phyloP scores from a whole-genome alignment of 352 stramenopile species.

The Globisporangium cederbergense region DNA sequence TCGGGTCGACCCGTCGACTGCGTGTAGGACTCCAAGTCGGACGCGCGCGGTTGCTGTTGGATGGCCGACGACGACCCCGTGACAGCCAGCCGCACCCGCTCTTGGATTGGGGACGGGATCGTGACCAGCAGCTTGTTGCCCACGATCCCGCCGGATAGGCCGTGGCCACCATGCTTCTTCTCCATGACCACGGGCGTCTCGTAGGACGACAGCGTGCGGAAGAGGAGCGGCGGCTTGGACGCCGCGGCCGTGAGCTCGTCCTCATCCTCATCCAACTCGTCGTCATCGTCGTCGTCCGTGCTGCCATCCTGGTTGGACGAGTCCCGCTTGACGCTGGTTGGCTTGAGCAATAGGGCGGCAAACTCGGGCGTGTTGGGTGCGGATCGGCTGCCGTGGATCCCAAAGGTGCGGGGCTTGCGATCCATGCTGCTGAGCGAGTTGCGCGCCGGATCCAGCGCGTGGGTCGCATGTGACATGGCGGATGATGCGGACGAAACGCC shows the following conservation, averaged over 20 bases:
- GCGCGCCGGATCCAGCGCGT: neutral
- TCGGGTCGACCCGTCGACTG: constrained; percentile 15
- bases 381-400: constrained; percentile 34
- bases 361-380: constrained; percentile 48
- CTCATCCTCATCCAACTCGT: constrained; percentile 23
- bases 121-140: constrained; percentile 24
- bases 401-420: constrained; percentile 2
- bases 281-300: constrained; percentile 36
- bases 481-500: constrained; percentile 7
- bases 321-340: constrained; percentile 9
- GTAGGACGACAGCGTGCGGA: constrained; percentile 76
- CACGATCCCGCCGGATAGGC: constrained; percentile 6
- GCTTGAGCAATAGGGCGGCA: constrained; percentile 18
- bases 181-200: constrained; percentile 67
- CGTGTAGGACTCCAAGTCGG: constrained; percentile 57
- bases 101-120: constrained; percentile 62
- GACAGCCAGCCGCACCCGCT: constrained; percentile 51
- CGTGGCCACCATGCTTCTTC: constrained; percentile 29
- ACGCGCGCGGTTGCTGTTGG: constrained; percentile 28
- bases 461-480: neutral
- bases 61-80: constrained; percentile 13
- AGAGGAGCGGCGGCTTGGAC: constrained; percentile 48
- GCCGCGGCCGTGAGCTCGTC: constrained; percentile 20
- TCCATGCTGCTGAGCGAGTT: constrained; percentile 32
- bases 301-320: constrained; percentile 30